These are phyloP conservation scores for Diaporthe sp. DNA, from an alignment of 2,329 filamentous ascomycete species.

Conservation along the genomic window DNA sequence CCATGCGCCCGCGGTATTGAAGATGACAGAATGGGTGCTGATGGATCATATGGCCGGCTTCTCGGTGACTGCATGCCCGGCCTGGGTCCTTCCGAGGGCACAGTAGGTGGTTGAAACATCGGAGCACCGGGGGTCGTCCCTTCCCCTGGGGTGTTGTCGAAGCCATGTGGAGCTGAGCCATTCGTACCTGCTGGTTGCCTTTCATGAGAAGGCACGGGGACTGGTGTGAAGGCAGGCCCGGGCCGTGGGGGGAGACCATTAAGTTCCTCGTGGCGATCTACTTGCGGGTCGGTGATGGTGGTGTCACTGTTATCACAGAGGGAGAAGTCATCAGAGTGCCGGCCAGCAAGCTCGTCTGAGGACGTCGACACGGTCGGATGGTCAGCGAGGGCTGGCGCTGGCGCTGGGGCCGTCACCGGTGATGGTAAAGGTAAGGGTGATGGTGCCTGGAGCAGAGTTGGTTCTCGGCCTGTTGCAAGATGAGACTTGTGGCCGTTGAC, in stretches of 20 bases:
- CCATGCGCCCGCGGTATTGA: constrained; percentile 22
- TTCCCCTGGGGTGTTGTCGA: not conserved
- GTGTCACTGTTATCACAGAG: constrained; percentile 37
- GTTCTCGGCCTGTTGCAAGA: not conserved
- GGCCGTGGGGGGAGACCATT: not conserved
- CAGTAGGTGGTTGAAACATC: not conserved
- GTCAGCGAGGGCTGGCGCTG: not conserved
- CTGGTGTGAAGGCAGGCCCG: not conserved
- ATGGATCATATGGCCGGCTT: constrained; percentile 40
- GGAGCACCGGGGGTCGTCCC: not conserved
- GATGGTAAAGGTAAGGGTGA: not conserved
- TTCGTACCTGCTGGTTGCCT: constrained; percentile 13
- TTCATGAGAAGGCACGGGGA: not conserved
- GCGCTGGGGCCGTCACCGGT: not conserved
- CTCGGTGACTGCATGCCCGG: constrained; percentile 20
- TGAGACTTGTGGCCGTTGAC: constrained; percentile 20
- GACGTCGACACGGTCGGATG: constrained; percentile 37
- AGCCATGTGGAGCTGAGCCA: constrained; percentile 9
- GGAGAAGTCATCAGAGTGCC: constrained; percentile 39
- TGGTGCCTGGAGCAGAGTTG: not conserved
- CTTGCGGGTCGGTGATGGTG: constrained; percentile 38
- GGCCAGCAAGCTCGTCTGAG: constrained; percentile 38
- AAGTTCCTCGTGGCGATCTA: constrained; percentile 30
- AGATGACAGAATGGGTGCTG: constrained; percentile 35
- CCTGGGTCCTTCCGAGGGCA: not conserved